A percentile compares a stretch with the other conserved stretches of the same genome.
These are phyloP conservation scores for Oxytropis ochrocephala DNA, from an alignment of 306 rosid species.

Conservation along the genomic window DNA sequence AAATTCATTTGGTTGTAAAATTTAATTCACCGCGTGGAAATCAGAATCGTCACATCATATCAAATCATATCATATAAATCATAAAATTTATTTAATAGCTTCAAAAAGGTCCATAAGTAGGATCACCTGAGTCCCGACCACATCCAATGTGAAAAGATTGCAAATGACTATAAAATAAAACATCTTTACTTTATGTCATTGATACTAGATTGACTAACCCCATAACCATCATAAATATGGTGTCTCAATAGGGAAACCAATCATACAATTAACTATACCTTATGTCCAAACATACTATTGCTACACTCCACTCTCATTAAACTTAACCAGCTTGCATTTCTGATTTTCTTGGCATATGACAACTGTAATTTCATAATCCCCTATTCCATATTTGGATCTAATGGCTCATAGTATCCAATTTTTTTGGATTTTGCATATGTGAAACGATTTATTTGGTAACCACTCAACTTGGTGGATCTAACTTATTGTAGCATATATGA, in stretches of 20 bases:
- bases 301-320: slow-evolving; percentile 13
- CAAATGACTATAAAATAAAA: slow-evolving; percentile 1
- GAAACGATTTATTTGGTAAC: not conserved
- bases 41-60: too few species aligned
- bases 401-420: not conserved
- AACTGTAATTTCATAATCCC: slow-evolving; percentile 20
- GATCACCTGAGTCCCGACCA: not conserved
- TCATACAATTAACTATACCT: slow-evolving; percentile 7
- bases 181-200: slow-evolving; percentile 11
- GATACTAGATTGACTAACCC: slow-evolving; percentile 23
- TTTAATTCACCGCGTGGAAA: too few species aligned
- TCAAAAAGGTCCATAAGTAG: not conserved
- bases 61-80: too few species aligned
- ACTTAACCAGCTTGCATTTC: slow-evolving; percentile 18
- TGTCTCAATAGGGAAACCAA: slow-evolving; percentile 6
- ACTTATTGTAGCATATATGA: slow-evolving; percentile 15
- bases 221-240: not conserved
- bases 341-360: slow-evolving; percentile 24
- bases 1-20: not conserved
- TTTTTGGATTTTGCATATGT: not conserved
- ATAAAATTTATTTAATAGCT: not conserved
- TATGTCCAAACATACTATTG: slow-evolving; percentile 10
- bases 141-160: not conserved
- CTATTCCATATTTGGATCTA: slow-evolving; percentile 6
- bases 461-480: slow-evolving; percentile 14